These are phyloP conservation scores for Bromus sterilis DNA, from an alignment of 176 grass and related monocot genomes.

Conservation along the genomic window DNA sequence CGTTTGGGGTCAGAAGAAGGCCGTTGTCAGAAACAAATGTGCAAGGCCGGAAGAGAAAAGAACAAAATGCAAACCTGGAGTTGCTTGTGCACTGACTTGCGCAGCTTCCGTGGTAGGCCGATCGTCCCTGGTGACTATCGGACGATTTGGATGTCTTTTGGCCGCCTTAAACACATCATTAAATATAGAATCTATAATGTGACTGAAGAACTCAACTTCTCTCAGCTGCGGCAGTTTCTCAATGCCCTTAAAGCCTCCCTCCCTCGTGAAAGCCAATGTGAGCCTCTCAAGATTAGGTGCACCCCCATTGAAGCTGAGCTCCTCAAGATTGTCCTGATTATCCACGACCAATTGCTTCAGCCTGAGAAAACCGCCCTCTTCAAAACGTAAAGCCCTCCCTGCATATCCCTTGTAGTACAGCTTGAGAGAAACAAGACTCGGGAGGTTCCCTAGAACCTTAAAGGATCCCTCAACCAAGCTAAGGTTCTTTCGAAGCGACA, in stretches of 20 bases:
- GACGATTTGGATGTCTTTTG: background rate
- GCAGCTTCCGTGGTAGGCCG: background rate
- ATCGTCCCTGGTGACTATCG: background rate
- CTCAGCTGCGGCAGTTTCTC: background rate
- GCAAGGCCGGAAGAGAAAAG: too few relatives aligned
- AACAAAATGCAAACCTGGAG: too few relatives aligned
- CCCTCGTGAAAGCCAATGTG: background rate
- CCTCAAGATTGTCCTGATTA: background rate
- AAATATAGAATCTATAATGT: background rate
- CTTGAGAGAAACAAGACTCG: constrained; percentile 12
- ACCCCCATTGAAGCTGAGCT: constrained; percentile 5
- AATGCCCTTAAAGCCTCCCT: background rate
- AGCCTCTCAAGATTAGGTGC: background rate
- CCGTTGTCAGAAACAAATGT: too few relatives aligned
- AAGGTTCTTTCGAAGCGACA: background rate
- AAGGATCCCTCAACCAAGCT: background rate
- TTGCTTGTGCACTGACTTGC: background rate
- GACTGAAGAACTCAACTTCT: constrained; percentile 3
- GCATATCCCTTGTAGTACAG: background rate
- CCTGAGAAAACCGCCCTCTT: background rate
- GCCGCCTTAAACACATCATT: background rate
- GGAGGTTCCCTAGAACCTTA: background rate
- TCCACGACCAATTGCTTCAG: constrained; percentile 6
- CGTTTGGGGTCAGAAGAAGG: too few relatives aligned
- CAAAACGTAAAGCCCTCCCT: background rate